phyloP scores from a whole-genome alignment of 129 eudicot species.

The Centaurea solstitialis region DNA sequence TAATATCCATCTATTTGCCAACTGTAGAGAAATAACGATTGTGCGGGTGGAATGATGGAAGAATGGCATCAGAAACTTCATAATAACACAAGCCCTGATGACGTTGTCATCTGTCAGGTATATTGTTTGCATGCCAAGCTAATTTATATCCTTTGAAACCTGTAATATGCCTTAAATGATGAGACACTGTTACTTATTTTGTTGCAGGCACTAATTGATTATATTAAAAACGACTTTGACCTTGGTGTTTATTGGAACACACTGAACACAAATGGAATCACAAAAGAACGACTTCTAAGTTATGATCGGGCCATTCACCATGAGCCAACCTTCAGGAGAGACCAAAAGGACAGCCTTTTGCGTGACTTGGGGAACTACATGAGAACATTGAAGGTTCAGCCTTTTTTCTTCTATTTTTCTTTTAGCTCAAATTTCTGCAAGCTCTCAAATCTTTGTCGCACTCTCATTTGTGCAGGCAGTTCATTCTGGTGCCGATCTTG shows the following conservation, averaged over 20 bases:
- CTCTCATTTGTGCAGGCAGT: slow-evolving; percentile 65
- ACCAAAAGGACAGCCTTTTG: slow-evolving; percentile 48
- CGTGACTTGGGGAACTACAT: slow-evolving; percentile 41
- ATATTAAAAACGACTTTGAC: slow-evolving; percentile 47
- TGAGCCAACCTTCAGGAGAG: slow-evolving; percentile 46
- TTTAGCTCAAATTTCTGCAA: slow-evolving; percentile 10
- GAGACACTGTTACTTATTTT: background rate
- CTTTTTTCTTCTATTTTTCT: background rate
- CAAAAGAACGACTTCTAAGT: slow-evolving; percentile 54
- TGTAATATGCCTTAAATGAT: slow-evolving; percentile 6
- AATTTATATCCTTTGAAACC: slow-evolving; percentile 2
- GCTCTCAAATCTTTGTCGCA: background rate
- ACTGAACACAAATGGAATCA: slow-evolving; percentile 43
- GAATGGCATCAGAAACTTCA: slow-evolving; percentile 62
- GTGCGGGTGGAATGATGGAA: slow-evolving; percentile 62
- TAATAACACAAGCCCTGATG: slow-evolving; percentile 64
- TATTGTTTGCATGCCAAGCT: background rate
- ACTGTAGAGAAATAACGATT: slow-evolving; percentile 49
- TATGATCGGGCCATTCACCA: slow-evolving; percentile 56
- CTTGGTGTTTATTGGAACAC: slow-evolving; percentile 54
- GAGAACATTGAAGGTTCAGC: slow-evolving; percentile 45
- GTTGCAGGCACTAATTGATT: slow-evolving; percentile 48
- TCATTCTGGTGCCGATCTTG: slow-evolving; percentile 99
- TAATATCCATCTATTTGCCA: slow-evolving; percentile 15
- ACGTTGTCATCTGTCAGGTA: slow-evolving; percentile 55